Conservation (phyloP, 169 alveolate species). For the Plasmodium sp. region DNA sequence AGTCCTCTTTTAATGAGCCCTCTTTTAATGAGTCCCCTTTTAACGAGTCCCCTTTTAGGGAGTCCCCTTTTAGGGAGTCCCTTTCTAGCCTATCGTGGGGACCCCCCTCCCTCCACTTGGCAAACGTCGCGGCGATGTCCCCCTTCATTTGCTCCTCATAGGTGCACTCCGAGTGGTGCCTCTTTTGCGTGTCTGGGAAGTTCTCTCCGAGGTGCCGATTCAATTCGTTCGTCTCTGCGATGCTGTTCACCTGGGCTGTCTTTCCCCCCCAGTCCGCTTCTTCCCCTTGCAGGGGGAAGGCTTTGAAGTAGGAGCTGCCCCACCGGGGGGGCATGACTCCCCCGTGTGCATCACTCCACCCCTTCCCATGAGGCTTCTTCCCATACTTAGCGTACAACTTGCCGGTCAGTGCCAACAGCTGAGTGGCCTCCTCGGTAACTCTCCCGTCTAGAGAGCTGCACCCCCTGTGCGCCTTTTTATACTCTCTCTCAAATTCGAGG, state of each 20-base stretch:
- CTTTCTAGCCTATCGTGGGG: not conserved
- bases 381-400: not conserved
- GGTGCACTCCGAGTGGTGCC: not conserved
- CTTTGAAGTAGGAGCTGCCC: not conserved
- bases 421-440: not conserved
- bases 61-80: not conserved
- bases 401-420: not conserved
- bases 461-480: not conserved
- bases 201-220: not conserved
- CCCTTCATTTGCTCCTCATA: not conserved
- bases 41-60: no score
- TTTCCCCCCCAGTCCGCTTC: not conserved
- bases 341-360: not conserved
- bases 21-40: no score
- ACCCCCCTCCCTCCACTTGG: not conserved
- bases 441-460: not conserved
- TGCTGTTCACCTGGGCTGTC: not conserved
- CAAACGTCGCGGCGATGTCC: not conserved
- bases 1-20: no score
- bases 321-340: not conserved
- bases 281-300: not conserved
- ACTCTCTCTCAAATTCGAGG: conserved; percentile 16
- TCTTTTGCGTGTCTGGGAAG: not conserved
- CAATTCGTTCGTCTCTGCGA: not conserved
- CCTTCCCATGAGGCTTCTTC: not conserved